Percentiles rank a stretch among this genome's conserved stretches.
Conservation (phyloP, 306 rosid genomes). For the Chamaecrista fasciculata region DNA sequence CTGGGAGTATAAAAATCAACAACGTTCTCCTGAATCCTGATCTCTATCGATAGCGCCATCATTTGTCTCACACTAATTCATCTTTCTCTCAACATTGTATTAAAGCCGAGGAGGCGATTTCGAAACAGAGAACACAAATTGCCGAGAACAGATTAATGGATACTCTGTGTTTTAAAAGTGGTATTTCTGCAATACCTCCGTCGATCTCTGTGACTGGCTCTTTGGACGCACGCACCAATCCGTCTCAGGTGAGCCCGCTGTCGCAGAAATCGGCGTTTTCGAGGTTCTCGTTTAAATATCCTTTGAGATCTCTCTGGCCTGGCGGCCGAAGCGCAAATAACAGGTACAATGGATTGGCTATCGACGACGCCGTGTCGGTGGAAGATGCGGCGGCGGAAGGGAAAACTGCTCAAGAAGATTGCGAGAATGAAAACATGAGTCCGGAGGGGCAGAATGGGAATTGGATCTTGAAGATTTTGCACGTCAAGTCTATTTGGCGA, state of each 20-base stretch:
- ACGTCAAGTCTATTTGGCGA: constrained; percentile 62
- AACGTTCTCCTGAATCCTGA: too few species aligned
- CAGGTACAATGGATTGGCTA: constrained; percentile 49
- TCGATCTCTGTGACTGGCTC: constrained; percentile 54
- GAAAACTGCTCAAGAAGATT: constrained; percentile 29
- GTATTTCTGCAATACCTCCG: constrained; percentile 50
- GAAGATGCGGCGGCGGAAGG: constrained; percentile 41
- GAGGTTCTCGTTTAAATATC: constrained; percentile 61
- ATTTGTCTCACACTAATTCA: neutral
- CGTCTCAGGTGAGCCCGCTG: constrained; percentile 51
- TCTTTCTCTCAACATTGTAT: constrained; percentile 6
- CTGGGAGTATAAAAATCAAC: neutral
- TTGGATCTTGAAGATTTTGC: constrained; percentile 83
- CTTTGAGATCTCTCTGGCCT: constrained; percentile 71
- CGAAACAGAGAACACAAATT: neutral
- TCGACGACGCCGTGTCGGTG: constrained; percentile 64
- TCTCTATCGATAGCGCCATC: neutral
- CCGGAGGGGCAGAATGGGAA: constrained; percentile 41
- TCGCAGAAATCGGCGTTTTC: constrained; percentile 42
- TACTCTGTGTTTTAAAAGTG: constrained; percentile 55
- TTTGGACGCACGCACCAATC: constrained; percentile 52
- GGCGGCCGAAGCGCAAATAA: constrained; percentile 34
- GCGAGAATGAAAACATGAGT: neutral
- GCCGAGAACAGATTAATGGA: constrained; percentile 47
- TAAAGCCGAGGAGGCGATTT: neutral